Evolutionary conservation across 2,329 filamentous ascomycete genomes (phyloP).

Genomic region (Fonsecaea nubica): DNA sequence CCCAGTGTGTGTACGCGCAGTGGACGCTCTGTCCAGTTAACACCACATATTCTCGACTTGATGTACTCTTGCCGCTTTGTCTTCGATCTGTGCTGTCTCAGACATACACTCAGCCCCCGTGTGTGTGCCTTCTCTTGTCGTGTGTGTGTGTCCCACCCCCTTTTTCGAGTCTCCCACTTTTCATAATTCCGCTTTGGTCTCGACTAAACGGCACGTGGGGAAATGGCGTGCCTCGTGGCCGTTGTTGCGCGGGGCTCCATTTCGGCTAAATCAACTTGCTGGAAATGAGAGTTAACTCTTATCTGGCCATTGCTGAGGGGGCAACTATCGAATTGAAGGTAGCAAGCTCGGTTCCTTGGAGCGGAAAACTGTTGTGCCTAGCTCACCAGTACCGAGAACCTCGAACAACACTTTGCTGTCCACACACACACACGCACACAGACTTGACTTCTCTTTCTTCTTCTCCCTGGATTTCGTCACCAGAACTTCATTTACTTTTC

Average conservation of each 20-base stretch:
- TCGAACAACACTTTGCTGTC: not conserved
- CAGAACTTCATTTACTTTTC: not conserved
- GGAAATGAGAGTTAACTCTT: conserved; percentile 5
- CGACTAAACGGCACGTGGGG: not conserved
- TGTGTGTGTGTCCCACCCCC: not conserved
- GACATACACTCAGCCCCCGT: too few relatives aligned
- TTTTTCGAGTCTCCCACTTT: not conserved
- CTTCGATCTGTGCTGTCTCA: too few relatives aligned
- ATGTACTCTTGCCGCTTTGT: not conserved
- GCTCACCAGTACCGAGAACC: not conserved
- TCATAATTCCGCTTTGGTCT: not conserved
- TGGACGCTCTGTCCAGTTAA: not conserved
- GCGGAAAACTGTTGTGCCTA: not conserved
- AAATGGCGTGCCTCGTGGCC: conserved; percentile 32
- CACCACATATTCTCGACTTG: not conserved
- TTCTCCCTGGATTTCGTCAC: not conserved
- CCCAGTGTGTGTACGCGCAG: not conserved
- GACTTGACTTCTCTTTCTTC: not conserved
- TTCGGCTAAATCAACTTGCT: conserved; percentile 17
- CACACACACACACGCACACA: not conserved
- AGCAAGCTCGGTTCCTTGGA: not conserved
- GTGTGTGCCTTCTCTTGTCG: too few relatives aligned
- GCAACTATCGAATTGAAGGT: conserved; percentile 35
- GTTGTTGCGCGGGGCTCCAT: conserved; percentile 6
- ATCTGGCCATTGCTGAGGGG: conserved; percentile 17